phyloP scores from a whole-genome alignment of 2,329 filamentous ascomycete genomes.

The Trichoderma semiorbis region DNA sequence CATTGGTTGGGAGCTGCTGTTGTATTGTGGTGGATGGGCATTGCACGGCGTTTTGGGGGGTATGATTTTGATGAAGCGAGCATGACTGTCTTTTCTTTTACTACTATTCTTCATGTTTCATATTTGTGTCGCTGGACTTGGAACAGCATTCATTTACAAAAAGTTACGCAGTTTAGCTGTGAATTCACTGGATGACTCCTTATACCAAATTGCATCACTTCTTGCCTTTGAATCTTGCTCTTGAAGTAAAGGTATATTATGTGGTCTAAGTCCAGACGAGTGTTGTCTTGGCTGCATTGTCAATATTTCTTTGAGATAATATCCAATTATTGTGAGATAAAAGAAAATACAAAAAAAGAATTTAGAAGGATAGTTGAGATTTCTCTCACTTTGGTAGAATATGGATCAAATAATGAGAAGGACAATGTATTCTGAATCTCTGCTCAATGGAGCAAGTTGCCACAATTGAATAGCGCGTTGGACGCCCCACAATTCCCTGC shows the following conservation, averaged over 20 bases:
- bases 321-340: too few species aligned
- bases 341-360: too few species aligned
- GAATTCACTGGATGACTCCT: neutral
- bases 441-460: neutral
- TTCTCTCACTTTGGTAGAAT: neutral
- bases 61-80: constrained; percentile 3
- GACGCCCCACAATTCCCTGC: neutral
- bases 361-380: neutral
- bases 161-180: neutral
- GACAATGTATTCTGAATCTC: neutral
- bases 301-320: too few species aligned
- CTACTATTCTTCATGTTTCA: neutral
- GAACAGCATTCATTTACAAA: neutral
- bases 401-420: neutral
- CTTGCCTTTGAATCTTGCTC: neutral
- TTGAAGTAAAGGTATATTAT: neutral
- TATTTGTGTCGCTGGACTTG: neutral
- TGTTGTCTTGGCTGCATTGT: neutral
- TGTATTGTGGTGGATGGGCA: constrained; percentile 14
- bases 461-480: neutral
- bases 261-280: neutral
- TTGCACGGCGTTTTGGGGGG: constrained; percentile 19
- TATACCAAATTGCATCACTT: neutral
- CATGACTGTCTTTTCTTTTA: neutral
- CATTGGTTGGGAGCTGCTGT: neutral